Evolutionary conservation across 2,329 filamentous ascomycete species (phyloP), one percentile per base, ranked within the genome.

Genomic region (Aureobasidium zeae): DNA sequence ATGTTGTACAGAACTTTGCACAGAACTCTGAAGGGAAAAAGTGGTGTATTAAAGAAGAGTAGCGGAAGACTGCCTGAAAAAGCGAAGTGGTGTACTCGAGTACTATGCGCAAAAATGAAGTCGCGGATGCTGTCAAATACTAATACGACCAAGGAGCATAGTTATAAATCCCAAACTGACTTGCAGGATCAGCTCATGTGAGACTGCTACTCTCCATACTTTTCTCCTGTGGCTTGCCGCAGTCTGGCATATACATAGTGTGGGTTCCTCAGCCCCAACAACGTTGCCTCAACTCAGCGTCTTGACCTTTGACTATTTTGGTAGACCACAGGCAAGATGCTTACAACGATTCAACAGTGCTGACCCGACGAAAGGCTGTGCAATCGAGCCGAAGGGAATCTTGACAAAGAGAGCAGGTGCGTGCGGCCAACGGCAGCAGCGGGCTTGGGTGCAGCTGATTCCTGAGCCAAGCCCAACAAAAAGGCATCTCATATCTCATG

Each of bases 141-240:
- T 4, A 43, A n/a, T 5, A 44, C 17, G 12, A 30, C 6, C 24
- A 30, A 15, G 4, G 21, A 16, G 16, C 7, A 8, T 15, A 19
- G 11, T 20, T 43, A 33, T 41, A 17, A 24, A 2, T 17, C 22
- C 37, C 11, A 12, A 16, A 17, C 2, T 12, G 28, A 31, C 17
- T 31, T 17, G 2, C n/a, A 15, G n/a, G 22, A 35, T 35, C 22
- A 35, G 31, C 24, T 28, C 31, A 35, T 35, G 39, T 22, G 19
- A 30, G 16, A 34, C 16, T 15, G 31, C 16, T 29, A 12, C 22
- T 25, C 21, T 44, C 12, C 17, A 10, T 16, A 12, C 15, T 8
- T 13, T 16, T 32, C 13, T 19, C 5, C 30, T 44, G 39, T 35
- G 17, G 39, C 39, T 44, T 44, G 29, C 39, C 31, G 39, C 39